A percentile compares a stretch with the other conserved stretches of the same genome.
phyloP scores from a whole-genome alignment of 805 yeast genomes.

The Scheffersomyces amazonensis region DNA sequence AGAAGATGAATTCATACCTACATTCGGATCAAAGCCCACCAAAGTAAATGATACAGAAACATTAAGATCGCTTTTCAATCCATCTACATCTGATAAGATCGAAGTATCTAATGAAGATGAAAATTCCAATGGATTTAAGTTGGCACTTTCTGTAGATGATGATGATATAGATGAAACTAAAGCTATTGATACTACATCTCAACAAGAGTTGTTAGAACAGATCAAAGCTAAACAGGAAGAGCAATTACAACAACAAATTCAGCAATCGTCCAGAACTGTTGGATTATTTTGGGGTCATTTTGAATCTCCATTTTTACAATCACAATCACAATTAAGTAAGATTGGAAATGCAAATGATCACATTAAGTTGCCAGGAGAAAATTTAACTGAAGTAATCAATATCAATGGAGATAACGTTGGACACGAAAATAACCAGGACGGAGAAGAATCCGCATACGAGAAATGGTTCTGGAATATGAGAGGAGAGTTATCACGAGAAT shows the following conservation, averaged over 20 bases:
- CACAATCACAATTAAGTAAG: conserved; percentile 78
- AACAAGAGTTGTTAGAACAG: conserved; percentile 23
- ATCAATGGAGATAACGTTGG: conserved; percentile 18
- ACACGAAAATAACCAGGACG: conserved; percentile 16
- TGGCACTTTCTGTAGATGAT: conserved; percentile 41
- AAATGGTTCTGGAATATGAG: conserved; percentile 80
- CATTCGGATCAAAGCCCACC: conserved; percentile 35
- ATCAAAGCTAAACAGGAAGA: conserved; percentile 30
- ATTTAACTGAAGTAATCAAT: conserved; percentile 1
- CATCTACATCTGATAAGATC: not conserved
- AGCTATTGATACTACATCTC: conserved; percentile 13
- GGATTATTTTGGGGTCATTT: conserved; percentile 80
- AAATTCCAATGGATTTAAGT: conserved; percentile 28
- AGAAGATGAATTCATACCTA: conserved; percentile 53
- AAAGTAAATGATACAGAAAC: conserved; percentile 26
- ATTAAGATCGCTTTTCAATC: conserved; percentile 11
- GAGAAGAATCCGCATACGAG: conserved; percentile 54
- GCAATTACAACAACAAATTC: conserved; percentile 20
- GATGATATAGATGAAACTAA: conserved; percentile 45
- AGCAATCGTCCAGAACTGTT: conserved; percentile 10
- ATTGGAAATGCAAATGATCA: conserved; percentile 35
- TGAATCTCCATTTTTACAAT: conserved; percentile 80
- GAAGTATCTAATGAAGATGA: conserved; percentile 45
- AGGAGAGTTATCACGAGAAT: conserved; percentile 73
- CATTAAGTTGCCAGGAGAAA: conserved; percentile 35